These are phyloP conservation scores for Saccharomyces hybrid DNA, from an alignment of 1,139 yeast genomes.

Conservation along the genomic window DNA sequence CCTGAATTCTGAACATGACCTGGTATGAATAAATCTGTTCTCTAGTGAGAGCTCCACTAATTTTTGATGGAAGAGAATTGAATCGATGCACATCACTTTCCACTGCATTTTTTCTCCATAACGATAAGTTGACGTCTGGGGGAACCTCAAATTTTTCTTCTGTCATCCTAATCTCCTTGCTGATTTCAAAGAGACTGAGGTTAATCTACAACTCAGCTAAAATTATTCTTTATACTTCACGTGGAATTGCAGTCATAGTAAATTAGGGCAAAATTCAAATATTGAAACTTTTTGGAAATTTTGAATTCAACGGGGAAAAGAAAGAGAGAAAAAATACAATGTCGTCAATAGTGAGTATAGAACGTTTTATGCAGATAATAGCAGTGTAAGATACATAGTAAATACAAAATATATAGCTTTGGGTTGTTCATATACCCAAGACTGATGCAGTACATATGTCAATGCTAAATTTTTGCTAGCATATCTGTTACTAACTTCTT, in stretches of 20 bases:
- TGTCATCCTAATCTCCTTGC: constrained; percentile 5
- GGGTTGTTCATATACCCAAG: no score
- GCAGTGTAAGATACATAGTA: background rate
- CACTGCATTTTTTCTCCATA: constrained; percentile 11
- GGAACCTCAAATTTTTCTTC: background rate
- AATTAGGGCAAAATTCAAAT: background rate
- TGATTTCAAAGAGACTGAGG: background rate
- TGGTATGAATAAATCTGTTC: constrained; percentile 86
- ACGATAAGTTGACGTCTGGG: constrained; percentile 5
- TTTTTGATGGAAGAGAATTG: constrained; percentile 34
- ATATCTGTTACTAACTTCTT: constrained; percentile 70
- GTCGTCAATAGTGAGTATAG: background rate
- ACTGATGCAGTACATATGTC: background rate
- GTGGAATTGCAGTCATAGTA: background rate
- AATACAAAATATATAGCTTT: background rate
- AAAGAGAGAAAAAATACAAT: background rate
- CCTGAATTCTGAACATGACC: constrained; percentile 67
- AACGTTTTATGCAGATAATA: background rate
- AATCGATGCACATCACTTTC: background rate
- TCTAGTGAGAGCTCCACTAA: constrained; percentile 55
- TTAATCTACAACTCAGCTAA: background rate
- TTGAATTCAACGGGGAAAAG: background rate
- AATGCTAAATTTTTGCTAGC: constrained; percentile 50
- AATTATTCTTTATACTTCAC: background rate
- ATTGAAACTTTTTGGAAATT: background rate